Evolutionary conservation across 1,284 basidiomycete genomes (phyloP), one percentile per base, ranked within the genome.

Genomic region (Leccinum fallax): DNA sequence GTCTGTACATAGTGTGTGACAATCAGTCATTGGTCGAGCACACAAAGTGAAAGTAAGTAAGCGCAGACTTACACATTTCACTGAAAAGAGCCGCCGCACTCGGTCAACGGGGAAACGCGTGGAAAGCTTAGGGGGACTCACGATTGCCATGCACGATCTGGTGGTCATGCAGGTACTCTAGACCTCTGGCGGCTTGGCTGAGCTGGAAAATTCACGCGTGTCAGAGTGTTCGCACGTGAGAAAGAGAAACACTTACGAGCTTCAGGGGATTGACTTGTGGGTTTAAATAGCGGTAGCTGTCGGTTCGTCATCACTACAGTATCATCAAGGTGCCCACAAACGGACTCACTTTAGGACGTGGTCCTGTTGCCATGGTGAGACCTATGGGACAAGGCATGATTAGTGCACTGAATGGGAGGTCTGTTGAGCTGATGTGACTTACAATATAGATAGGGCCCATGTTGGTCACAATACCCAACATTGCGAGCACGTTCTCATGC

Each of bases 291-390:
- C 78, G 73, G 66, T 80, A 84, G 28, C 83, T 84, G 53, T 57
- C 5, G 43, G 28, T 54, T 21, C 3, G 43, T 13, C 51, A 11
- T 53, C 24, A n/a, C 67, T 38, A 36, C 55, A 61, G 7, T 9
- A 24, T 16, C 48, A n/a, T 61, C 32, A 28, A 16, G 24, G 10
- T 38, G 57, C 8, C 11, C 40, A 28, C 52, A 3, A 7, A 38
- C 9, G 36, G 7, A 66, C 79, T 62, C 66, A 84, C 82, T 80
- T 78, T 1, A 81, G 74, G n/a, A 83, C 78, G 67, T 85, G 85
- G 65, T 85, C 79, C 26, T 79, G 76, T 72, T 84, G 83, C 85
- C 85, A 86, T 5, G 84, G 81, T 9, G 85, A 84, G 32, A 87
- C 82, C 85, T 87, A 55, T 30, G 26, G 16, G 59, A 46, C 2